These are phyloP conservation scores for Cytospora chrysosperma DNA, from an alignment of 2,329 filamentous ascomycete species.

Conservation along the genomic window DNA sequence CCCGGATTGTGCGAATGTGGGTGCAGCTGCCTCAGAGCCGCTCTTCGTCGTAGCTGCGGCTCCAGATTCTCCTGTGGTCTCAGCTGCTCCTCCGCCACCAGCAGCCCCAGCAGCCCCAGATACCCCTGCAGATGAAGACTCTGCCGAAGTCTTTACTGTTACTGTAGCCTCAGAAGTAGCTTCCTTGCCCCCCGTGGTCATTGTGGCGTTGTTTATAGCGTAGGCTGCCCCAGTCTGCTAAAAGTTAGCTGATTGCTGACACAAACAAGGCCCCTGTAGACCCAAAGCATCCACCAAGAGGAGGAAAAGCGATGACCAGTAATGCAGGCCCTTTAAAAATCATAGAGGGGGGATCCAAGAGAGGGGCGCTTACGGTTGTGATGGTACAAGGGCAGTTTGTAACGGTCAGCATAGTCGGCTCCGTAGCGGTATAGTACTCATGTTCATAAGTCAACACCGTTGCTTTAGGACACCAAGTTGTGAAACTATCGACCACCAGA, in stretches of 20 bases:
- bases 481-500: not conserved
- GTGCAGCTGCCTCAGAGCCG: not conserved
- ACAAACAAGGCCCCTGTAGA: not conserved
- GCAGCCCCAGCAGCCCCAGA: too few relatives aligned
- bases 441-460: not conserved
- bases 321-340: accelerated
- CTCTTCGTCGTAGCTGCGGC: not conserved
- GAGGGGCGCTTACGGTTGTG: not conserved
- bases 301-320: not conserved
- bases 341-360: not conserved
- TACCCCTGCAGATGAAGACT: not conserved
- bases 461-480: not conserved
- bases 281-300: not conserved
- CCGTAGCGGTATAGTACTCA: not conserved
- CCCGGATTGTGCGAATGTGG: not conserved
- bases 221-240: not conserved
- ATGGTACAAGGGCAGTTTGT: conserved; percentile 14
- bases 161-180: too few relatives aligned
- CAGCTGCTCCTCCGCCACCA: not conserved
- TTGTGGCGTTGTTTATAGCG: not conserved
- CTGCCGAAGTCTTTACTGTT: not conserved
- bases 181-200: too few relatives aligned
- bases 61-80: not conserved
- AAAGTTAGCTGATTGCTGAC: not conserved
- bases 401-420: conserved; percentile 5